phyloP scores from a whole-genome alignment of 495 filamentous ascomycete species.

The Poronia punctata region DNA sequence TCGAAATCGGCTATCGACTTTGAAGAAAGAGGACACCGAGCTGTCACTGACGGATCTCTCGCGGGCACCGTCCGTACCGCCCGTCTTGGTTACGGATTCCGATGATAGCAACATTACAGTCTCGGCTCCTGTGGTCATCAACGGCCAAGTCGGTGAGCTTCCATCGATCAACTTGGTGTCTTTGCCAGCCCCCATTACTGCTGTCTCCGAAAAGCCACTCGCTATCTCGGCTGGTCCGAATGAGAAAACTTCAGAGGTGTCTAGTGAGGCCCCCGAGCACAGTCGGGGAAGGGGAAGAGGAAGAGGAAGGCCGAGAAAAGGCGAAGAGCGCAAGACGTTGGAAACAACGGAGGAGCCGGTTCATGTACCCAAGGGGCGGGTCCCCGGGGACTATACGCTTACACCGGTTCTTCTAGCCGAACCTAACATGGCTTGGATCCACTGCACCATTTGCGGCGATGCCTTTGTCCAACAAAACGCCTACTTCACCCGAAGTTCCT shows the following conservation, averaged over 20 bases:
- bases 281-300: background rate
- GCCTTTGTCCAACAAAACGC: slow-evolving; percentile 83
- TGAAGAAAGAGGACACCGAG: slow-evolving; percentile 27
- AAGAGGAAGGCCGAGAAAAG: slow-evolving; percentile 5
- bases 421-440: slow-evolving; percentile 73
- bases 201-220: background rate
- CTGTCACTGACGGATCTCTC: slow-evolving; percentile 18
- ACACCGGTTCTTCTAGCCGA: slow-evolving; percentile 65
- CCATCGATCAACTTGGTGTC: background rate
- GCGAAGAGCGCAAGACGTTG: slow-evolving; percentile 1
- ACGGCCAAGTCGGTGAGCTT: slow-evolving; percentile 1
- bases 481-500: slow-evolving; percentile 76
- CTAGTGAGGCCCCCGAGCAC: background rate
- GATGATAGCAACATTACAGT: background rate
- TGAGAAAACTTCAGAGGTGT: background rate
- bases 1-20: slow-evolving; percentile 14
- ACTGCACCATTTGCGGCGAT: slow-evolving; percentile 72
- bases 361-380: slow-evolving; percentile 35
- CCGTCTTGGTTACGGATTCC: background rate
- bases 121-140: slow-evolving; percentile 5
- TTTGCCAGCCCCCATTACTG: background rate
- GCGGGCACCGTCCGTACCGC: slow-evolving; percentile 14
- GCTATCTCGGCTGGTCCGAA: background rate
- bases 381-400: slow-evolving; percentile 72
- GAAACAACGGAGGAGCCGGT: slow-evolving; percentile 8